These are phyloP conservation scores for Gossypium anomalum DNA, from an alignment of 345 rosid species.

Conservation along the genomic window DNA sequence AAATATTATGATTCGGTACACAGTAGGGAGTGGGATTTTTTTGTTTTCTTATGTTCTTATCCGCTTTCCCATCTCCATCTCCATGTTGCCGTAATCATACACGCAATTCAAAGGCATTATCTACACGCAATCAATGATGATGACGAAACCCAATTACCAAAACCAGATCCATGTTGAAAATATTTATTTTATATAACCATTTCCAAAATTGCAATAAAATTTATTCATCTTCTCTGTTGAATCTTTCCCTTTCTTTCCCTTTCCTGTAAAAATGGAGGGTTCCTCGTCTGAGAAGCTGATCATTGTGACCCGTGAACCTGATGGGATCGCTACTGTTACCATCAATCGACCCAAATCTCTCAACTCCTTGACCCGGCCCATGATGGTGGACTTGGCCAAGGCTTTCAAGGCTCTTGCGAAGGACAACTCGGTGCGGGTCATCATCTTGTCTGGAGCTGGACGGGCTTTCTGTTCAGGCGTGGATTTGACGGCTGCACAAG, in stretches of 20 bases:
- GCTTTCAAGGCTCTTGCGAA: conserved; percentile 51
- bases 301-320: conserved; percentile 44
- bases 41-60: neutral
- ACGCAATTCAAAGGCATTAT: neutral
- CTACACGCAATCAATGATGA: neutral
- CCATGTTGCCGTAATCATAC: neutral
- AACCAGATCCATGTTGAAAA: neutral
- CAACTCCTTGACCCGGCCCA: conserved; percentile 68
- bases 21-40: too few species aligned
- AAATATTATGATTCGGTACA: neutral
- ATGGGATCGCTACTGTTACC: conserved; percentile 64
- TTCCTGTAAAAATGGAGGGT: conserved; percentile 25
- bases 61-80: neutral
- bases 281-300: conserved; percentile 40
- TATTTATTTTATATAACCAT: neutral
- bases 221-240: too few species aligned
- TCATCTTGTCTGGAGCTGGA: conserved; percentile 71
- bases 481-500: conserved; percentile 80
- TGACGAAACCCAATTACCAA: neutral
- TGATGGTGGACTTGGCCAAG: conserved; percentile 67
- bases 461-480: conserved; percentile 88
- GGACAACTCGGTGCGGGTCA: conserved; percentile 57
- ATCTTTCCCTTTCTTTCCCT: neutral
- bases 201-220: too few species aligned
- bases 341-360: conserved; percentile 92